phyloP scores from a whole-genome alignment of 805 yeast genomes.

The Zygotorulaspora sp. region DNA sequence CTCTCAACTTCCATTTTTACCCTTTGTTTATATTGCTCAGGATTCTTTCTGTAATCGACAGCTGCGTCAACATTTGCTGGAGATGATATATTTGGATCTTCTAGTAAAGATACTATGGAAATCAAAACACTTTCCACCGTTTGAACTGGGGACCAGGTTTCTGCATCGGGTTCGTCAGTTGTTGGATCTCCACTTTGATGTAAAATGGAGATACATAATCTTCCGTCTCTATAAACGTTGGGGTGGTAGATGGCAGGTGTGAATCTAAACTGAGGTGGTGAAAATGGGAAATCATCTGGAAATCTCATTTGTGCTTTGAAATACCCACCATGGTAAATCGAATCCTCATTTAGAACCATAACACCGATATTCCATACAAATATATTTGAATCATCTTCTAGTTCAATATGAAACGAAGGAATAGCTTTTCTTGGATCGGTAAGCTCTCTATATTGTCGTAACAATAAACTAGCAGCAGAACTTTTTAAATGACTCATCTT shows the following conservation, averaged over 20 bases:
- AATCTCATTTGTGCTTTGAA: conserved; percentile 92
- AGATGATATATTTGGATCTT: conserved; percentile 88
- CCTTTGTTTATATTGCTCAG: conserved; percentile 66
- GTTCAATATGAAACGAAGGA: conserved; percentile 65
- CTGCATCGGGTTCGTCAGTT: conserved; percentile 86
- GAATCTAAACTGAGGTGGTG: conserved; percentile 90
- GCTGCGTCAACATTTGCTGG: conserved; percentile 98
- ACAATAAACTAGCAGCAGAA: conserved; percentile 75
- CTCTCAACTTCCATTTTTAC: conserved; percentile 79
- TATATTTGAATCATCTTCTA: conserved; percentile 55
- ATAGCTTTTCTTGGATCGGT: conserved; percentile 86
- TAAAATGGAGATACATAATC: conserved; percentile 86
- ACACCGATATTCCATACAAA: conserved; percentile 81
- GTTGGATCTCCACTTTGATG: conserved; percentile 90
- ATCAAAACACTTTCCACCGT: conserved; percentile 87
- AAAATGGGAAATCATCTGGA: conserved; percentile 84
- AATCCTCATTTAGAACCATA: conserved; percentile 84
- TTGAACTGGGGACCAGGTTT: conserved; percentile 93
- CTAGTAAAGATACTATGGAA: conserved; percentile 82
- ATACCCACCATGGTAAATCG: conserved; percentile 90
- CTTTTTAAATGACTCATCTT: conserved; percentile 36
- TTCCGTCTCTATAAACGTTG: conserved; percentile 88
- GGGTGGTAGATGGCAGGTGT: conserved; percentile 94
- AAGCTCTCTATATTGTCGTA: conserved; percentile 90
- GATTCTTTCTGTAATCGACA: conserved; percentile 79